Evolutionary conservation across 345 rosid genomes (phyloP).

Genomic region (Citrus sp.): DNA sequence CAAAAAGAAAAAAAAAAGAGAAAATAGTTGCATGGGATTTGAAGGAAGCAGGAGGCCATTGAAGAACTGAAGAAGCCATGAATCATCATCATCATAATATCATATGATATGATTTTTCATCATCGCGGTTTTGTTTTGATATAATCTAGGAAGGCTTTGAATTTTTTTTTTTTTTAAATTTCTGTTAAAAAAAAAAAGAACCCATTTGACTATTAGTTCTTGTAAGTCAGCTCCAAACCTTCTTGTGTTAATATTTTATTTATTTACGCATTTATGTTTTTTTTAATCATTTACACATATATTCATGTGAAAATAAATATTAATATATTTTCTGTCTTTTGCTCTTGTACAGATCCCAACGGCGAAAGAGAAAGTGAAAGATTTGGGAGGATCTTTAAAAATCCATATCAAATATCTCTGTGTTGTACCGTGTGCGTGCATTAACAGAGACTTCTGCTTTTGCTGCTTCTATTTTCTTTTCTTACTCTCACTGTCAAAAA

Average conservation of each 20-base stretch:
- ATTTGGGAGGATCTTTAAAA: conserved; percentile 9
- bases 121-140: neutral
- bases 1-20: neutral
- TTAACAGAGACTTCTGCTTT: conserved; percentile 3
- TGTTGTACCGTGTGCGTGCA: neutral
- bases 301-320: neutral
- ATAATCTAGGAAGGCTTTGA: neutral
- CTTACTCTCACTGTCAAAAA: conserved; percentile 9
- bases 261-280: neutral
- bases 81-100: neutral
- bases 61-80: neutral
- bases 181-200: neutral
- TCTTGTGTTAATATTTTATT: neutral
- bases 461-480: neutral
- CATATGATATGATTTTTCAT: neutral
- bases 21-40: neutral
- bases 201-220: conserved; percentile 7
- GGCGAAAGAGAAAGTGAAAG: neutral
- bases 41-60: conserved; percentile 1
- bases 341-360: conserved; percentile 26
- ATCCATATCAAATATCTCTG: neutral
- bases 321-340: conserved; percentile 14
- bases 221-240: conserved; percentile 18
- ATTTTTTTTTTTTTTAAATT: neutral
- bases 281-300: neutral